A percentile compares a stretch with the other conserved stretches of the same genome.
phyloP scores from a whole-genome alignment of 805 yeast genomes.

The Myxozyma neglecta region DNA sequence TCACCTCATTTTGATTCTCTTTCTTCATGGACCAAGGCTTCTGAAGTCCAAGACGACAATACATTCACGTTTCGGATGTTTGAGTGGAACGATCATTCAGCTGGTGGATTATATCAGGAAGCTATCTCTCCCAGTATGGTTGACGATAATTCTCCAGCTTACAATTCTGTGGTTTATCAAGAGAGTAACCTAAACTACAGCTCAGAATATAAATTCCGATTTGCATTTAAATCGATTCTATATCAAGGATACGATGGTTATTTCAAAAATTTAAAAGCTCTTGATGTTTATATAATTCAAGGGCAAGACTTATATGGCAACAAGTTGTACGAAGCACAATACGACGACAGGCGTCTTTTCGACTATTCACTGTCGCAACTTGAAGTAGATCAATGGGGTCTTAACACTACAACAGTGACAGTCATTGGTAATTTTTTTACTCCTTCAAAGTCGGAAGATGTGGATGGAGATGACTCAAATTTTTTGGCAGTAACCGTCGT shows the following conservation, averaged over 20 bases:
- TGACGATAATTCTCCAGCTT: not conserved
- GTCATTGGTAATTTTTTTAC: not conserved
- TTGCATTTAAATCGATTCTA: not conserved
- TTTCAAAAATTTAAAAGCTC: not conserved
- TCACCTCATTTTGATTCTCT: constrained; percentile 3
- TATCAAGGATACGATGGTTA: not conserved
- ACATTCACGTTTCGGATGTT: not conserved
- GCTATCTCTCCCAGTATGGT: not conserved
- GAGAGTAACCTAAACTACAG: not conserved
- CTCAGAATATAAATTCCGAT: not conserved
- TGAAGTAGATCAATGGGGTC: not conserved
- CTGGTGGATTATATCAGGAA: not conserved
- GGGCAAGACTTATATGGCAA: not conserved
- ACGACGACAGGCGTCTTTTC: not conserved
- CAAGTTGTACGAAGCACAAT: not conserved
- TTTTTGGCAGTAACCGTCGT: not conserved
- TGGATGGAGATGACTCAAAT: not conserved
- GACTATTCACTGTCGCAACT: not conserved
- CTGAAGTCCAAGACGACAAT: not conserved
- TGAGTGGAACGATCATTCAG: not conserved
- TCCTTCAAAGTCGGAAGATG: not conserved
- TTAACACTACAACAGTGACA: constrained; percentile 4
- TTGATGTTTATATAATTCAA: not conserved
- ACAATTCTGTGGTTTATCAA: not conserved
- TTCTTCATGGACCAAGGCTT: not conserved